phyloP scores from a whole-genome alignment of 2,329 filamentous ascomycete species.

The Calycina marina region DNA sequence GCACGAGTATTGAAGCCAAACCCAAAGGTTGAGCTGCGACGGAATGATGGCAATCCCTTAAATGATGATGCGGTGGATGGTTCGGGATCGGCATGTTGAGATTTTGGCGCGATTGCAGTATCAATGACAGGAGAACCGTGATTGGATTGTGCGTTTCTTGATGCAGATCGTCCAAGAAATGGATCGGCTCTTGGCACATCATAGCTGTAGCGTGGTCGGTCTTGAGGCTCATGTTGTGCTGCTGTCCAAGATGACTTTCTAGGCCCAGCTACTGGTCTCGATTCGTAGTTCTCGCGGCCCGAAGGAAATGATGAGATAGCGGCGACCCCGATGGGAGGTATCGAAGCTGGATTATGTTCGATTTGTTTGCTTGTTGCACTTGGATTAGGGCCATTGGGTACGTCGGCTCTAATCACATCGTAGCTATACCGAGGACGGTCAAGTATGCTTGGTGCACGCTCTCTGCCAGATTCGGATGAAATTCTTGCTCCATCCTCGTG shows the following conservation, averaged over 20 bases:
- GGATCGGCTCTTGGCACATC: background rate
- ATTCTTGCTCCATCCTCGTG: background rate
- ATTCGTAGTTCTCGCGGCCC: background rate
- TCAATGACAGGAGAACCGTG: background rate
- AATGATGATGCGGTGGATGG: slow-evolving; percentile 24
- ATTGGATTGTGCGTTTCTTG: background rate
- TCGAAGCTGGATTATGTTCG: background rate
- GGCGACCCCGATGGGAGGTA: background rate
- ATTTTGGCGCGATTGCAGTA: background rate
- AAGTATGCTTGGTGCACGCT: slow-evolving; percentile 2
- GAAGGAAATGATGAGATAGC: background rate
- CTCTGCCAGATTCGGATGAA: background rate
- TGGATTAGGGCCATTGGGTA: background rate
- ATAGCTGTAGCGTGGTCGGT: background rate
- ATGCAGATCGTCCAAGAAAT: background rate
- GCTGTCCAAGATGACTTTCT: too few species aligned
- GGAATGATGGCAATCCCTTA: slow-evolving; percentile 36
- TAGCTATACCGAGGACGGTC: slow-evolving; percentile 4
- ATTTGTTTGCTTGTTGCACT: background rate
- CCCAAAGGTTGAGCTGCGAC: slow-evolving; percentile 41
- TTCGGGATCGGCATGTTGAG: slow-evolving; percentile 1
- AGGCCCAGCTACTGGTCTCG: too few species aligned
- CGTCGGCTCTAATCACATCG: background rate
- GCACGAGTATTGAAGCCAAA: slow-evolving; percentile 22
- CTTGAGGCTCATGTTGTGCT: background rate